phyloP scores from a whole-genome alignment of 805 yeast species.

The Ogataea sp. region DNA sequence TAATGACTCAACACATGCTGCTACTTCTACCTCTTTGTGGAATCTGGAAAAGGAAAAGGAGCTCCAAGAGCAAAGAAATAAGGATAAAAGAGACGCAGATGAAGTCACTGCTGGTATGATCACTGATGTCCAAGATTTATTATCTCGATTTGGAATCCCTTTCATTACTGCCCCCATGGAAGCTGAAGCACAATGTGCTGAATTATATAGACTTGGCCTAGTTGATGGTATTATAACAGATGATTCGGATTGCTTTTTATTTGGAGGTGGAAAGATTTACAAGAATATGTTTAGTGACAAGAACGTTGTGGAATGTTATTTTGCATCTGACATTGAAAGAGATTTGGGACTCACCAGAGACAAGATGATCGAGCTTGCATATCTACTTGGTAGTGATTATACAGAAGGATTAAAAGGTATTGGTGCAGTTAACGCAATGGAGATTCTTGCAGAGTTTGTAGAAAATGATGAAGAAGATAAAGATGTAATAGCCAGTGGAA shows the following conservation, averaged over 20 bases:
- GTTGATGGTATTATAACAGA: conserved; percentile 97
- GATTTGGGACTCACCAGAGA: conserved; percentile 59
- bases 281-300: conserved; percentile 93
- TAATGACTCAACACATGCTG: too few relatives aligned
- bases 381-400: conserved; percentile 87
- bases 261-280: conserved; percentile 81
- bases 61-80: conserved; percentile 53
- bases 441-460: conserved; percentile 79
- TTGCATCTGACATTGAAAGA: conserved; percentile 44
- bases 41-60: conserved; percentile 33
- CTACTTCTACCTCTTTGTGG: conserved; percentile 23
- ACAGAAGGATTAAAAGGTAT: conserved; percentile 89
- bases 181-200: conserved; percentile 98
- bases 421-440: conserved; percentile 92
- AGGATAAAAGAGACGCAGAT: conserved; percentile 81
- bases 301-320: conserved; percentile 82
- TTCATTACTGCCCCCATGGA: conserved; percentile 96
- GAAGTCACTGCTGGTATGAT: conserved; percentile 85
- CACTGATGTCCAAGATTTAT: conserved; percentile 80
- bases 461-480: conserved; percentile 6
- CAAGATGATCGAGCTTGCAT: conserved; percentile 72
- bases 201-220: conserved; percentile 51
- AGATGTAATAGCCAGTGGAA: conserved; percentile 5
- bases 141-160: conserved; percentile 88
- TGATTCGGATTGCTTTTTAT: conserved; percentile 92